A percentile compares a stretch with the other conserved stretches of the same genome.
Evolutionary conservation across 2,329 filamentous ascomycete species (phyloP).

Genomic region (Paramyrothecium roridum): DNA sequence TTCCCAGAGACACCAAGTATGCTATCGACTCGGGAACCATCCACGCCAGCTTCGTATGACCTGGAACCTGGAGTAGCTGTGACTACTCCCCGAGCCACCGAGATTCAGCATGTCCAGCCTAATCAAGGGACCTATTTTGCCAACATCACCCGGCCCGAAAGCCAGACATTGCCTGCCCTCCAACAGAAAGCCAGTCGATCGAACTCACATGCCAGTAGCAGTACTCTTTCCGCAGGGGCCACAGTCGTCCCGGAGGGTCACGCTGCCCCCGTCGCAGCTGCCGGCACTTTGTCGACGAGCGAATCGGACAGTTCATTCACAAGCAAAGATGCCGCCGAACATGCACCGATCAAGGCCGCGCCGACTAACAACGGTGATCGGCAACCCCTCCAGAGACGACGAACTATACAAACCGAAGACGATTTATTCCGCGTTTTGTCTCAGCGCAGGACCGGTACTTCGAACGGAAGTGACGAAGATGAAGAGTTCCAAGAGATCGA

Average conservation of each 20-base stretch:
- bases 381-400: constrained; percentile 17
- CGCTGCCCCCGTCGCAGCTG: not conserved
- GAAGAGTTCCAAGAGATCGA: constrained; percentile 50
- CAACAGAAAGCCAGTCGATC: not conserved
- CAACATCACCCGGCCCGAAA: not conserved
- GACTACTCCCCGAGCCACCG: too few species aligned
- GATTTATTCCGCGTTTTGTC: constrained; percentile 49
- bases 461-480: constrained; percentile 30
- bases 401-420: constrained; percentile 39
- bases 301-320: not conserved
- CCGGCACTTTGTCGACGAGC: not conserved
- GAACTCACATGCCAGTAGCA: not conserved
- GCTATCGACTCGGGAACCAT: not conserved
- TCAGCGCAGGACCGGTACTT: constrained; percentile 37
- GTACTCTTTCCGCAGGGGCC: not conserved
- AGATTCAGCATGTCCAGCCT: not conserved
- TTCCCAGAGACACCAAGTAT: constrained; percentile 23
- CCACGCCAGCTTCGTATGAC: too few species aligned
- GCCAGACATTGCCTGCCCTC: not conserved
- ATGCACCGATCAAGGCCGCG: constrained; percentile 20
- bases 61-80: too few species aligned
- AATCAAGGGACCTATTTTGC: not conserved
- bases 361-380: constrained; percentile 11
- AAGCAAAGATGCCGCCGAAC: constrained; percentile 9
- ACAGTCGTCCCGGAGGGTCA: not conserved